Evolutionary conservation across 192 early-diverging fungal genomes (phyloP), one percentile per base, ranked within the genome.

Genomic region (Mortierella antarctica): DNA sequence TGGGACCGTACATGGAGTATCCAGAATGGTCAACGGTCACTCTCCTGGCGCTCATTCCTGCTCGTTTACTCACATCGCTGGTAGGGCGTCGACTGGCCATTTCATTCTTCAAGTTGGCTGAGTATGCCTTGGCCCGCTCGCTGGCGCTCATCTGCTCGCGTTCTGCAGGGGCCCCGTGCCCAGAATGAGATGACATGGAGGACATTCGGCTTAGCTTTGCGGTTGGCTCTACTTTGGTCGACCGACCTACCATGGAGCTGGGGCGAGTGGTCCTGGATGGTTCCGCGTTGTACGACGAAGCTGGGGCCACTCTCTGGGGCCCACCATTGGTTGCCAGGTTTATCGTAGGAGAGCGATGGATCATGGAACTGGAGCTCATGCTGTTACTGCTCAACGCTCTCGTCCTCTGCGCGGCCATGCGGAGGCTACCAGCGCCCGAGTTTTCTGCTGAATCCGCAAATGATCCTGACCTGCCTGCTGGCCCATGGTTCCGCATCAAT

Each of bases 121-220:
- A 67, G 18, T 72, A 80, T n/a, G 70, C 70, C 59, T 72, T 80
- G 42, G 77, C 77, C 0, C 77, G 69, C 55, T 80, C 77, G 21
- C 70, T 80, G 20, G 77, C 77, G 20, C 70, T 80, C 70, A 72
- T 67, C 21, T 48, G 68, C 18, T 67, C 65, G 4, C 59, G 56
- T 53, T 78, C 67, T 17, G 17, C 10, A 15, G 67, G 7, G 20
- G 20, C 31, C 17, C 47, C 20, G 5, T 60, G 44, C 31, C 13
- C 65, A n/a, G 41, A 23, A 49, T 58, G 57, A 31, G 31, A 61
- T 39, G 74, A 78, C 18, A 59, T 15, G 10, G 60, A 39, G 13
- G 77, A 80, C 68, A 57, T 57, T 40, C 77, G 58, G 55, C 51
- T 51, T 8, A 60, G 8, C 40, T 80, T 80, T 17, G 77, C 55